phyloP scores from a whole-genome alignment of 2,329 filamentous ascomycete genomes.

The Ramularia endophylla region DNA sequence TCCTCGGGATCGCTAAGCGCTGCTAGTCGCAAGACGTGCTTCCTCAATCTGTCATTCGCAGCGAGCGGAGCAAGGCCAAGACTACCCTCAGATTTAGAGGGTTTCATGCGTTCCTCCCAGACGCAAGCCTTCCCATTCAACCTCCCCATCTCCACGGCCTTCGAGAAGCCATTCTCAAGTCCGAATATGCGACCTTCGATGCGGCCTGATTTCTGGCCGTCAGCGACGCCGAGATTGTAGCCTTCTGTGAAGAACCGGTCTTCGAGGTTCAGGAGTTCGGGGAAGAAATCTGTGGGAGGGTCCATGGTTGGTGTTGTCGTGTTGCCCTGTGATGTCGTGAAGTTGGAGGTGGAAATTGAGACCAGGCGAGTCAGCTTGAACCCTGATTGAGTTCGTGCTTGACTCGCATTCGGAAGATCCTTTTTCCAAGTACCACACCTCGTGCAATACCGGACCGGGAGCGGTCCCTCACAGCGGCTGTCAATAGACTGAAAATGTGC shows the following conservation, averaged over 20 bases:
- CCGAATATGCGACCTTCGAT: constrained; percentile 88
- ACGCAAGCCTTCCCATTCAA: constrained; percentile 72
- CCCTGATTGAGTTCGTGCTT: no score
- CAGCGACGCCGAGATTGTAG: constrained; percentile 65
- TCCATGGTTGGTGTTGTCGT: no score
- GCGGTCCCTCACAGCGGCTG: no score
- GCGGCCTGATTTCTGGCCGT: constrained; percentile 71
- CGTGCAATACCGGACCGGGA: no score
- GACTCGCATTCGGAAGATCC: no score
- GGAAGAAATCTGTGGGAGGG: constrained; percentile 36
- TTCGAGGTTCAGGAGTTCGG: constrained; percentile 54
- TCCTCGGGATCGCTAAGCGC: constrained; percentile 73
- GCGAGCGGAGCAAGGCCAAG: constrained; percentile 6
- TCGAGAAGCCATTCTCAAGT: constrained; percentile 88
- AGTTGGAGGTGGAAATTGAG: no score
- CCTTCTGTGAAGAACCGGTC: constrained; percentile 76
- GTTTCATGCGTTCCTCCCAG: constrained; percentile 67
- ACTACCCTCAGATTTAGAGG: background rate
- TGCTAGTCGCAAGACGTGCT: constrained; percentile 69
- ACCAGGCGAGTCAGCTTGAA: no score
- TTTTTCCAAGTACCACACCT: no score
- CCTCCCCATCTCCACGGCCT: constrained; percentile 74
- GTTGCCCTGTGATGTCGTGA: no score
- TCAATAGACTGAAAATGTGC: no score
- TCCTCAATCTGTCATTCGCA: constrained; percentile 60